Conservation (phyloP, 1,139 yeast species). For the Geotrichum restrictum region DNA sequence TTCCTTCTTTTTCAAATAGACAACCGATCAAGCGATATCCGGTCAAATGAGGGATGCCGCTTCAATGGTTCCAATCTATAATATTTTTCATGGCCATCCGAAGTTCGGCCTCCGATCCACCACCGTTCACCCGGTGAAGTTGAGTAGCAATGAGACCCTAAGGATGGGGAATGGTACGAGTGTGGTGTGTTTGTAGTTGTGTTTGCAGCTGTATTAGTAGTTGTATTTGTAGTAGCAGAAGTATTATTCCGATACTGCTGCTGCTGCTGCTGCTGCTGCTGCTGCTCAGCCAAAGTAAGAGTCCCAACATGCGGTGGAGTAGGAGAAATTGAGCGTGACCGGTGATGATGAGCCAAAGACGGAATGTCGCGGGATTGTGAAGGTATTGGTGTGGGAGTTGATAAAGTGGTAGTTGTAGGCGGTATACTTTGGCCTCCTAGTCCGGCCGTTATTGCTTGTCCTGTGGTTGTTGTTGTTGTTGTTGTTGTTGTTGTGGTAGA, state of each 20-base stretch:
- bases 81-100: conserved; percentile 35
- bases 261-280: conserved; percentile 25
- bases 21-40: conserved; percentile 33
- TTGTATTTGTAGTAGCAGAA: not conserved
- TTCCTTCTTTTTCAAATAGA: too few relatives aligned
- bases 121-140: conserved; percentile 29
- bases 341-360: not conserved
- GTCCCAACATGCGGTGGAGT: not conserved
- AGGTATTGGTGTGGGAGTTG: not conserved
- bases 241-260: conserved; percentile 21
- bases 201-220: too few relatives aligned
- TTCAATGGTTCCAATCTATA: conserved; percentile 32
- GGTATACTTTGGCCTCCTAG: too few relatives aligned
- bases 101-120: conserved; percentile 37
- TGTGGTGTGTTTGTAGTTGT: not conserved
- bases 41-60: conserved; percentile 32
- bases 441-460: too few relatives aligned
- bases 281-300: too few relatives aligned
- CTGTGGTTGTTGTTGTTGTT: too few relatives aligned
- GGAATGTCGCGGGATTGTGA: conserved; percentile 1
- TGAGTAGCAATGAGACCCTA: conserved; percentile 12
- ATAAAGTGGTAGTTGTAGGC: not conserved
- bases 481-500: too few relatives aligned
- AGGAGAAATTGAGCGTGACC: not conserved
- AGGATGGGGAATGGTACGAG: conserved; percentile 2